Evolutionary conservation across 495 filamentous ascomycete genomes (phyloP).

Genomic region (Penicillium lividum): DNA sequence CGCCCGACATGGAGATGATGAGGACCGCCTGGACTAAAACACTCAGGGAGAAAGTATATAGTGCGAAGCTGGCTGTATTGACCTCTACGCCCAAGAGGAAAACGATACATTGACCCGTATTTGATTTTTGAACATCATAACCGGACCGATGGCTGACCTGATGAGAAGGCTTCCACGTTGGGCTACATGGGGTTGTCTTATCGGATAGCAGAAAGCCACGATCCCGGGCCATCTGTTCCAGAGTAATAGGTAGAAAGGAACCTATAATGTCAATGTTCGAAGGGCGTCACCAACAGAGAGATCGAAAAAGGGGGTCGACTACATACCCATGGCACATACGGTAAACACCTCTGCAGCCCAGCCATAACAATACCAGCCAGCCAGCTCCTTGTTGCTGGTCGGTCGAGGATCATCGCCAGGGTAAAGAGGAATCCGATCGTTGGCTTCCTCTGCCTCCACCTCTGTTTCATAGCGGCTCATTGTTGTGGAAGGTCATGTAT

Average conservation of each 20-base stretch:
- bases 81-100: conserved; percentile 79
- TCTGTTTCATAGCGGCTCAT: conserved; percentile 29
- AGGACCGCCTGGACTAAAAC: conserved; percentile 85
- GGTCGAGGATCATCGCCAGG: conserved; percentile 82
- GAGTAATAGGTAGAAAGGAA: conserved; percentile 94
- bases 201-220: conserved; percentile 81
- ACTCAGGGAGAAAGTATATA: conserved; percentile 96
- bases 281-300: conserved; percentile 5
- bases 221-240: conserved; percentile 91
- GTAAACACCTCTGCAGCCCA: conserved; percentile 98
- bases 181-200: conserved; percentile 66
- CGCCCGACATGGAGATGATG: conserved; percentile 93
- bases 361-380: conserved; percentile 94
- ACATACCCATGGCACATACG: conserved; percentile 79
- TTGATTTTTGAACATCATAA: conserved; percentile 30
- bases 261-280: conserved; percentile 44
- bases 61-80: conserved; percentile 95
- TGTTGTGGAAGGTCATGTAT: not conserved
- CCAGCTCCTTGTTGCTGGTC: conserved; percentile 84
- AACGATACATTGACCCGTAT: conserved; percentile 75
- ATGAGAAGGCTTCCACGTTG: conserved; percentile 41
- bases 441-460: conserved; percentile 11
- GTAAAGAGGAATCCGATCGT: conserved; percentile 50
- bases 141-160: conserved; percentile 21
- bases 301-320: conserved; percentile 1